phyloP scores from a whole-genome alignment of 2,329 filamentous ascomycete genomes.

The Colletotrichum plurivorum region DNA sequence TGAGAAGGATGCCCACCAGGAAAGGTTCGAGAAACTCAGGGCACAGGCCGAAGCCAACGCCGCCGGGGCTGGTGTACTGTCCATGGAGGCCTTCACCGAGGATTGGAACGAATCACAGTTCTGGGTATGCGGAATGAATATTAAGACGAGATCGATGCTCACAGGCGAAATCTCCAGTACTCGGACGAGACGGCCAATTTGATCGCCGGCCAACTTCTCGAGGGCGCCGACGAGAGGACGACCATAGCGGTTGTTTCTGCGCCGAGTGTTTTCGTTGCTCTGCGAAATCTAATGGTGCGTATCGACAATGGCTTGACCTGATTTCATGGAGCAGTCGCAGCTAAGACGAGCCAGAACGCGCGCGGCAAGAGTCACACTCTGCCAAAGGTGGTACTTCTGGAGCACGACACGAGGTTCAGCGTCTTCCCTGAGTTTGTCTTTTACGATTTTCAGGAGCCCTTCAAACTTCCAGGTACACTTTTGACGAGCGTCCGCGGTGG shows the following conservation, averaged over 20 bases:
- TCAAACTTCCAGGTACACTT: constrained; percentile 70
- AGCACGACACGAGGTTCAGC: constrained; percentile 81
- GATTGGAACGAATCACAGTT: constrained; percentile 90
- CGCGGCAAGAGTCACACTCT: constrained; percentile 49
- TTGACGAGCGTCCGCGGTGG: not conserved
- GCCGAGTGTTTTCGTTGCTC: constrained; percentile 82
- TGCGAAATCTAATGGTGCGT: constrained; percentile 78
- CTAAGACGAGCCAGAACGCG: constrained; percentile 17
- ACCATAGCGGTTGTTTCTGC: constrained; percentile 80
- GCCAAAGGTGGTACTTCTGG: constrained; percentile 77
- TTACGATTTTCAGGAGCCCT: constrained; percentile 81
- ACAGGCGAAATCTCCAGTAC: constrained; percentile 64
- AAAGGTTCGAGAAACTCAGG: constrained; percentile 79
- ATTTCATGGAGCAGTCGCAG: not conserved
- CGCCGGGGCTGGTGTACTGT: constrained; percentile 37
- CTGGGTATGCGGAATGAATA: constrained; percentile 69
- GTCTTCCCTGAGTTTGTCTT: constrained; percentile 81
- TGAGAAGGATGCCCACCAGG: constrained; percentile 77
- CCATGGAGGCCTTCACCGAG: constrained; percentile 81
- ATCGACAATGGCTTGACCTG: not conserved
- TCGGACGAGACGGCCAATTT: constrained; percentile 77
- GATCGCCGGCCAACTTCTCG: constrained; percentile 76
- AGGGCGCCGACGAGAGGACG: constrained; percentile 69
- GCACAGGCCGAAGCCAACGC: constrained; percentile 67
- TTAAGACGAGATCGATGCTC: not conserved